A percentile compares a stretch with the other conserved stretches of the same genome.
Evolutionary conservation across 2,329 filamentous ascomycete genomes (phyloP).

Genomic region (Arthrobotrys musiformis): DNA sequence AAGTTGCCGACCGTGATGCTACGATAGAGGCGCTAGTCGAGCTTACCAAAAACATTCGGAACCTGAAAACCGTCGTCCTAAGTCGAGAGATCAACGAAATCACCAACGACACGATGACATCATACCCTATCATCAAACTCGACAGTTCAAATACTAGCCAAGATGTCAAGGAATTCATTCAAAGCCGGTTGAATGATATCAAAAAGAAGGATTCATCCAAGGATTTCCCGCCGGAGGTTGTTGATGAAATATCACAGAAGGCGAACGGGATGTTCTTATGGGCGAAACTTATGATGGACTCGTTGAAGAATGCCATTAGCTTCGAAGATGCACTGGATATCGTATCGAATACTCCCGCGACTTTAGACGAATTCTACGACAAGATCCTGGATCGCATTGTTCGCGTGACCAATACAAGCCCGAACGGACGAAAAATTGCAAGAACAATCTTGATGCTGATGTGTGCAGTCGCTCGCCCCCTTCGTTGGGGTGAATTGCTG

Average conservation of each 20-base stretch:
- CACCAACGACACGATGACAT: not conserved
- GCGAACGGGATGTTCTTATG: constrained; percentile 45
- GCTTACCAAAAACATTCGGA: constrained; percentile 2
- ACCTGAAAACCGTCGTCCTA: constrained; percentile 9
- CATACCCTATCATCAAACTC: constrained; percentile 31
- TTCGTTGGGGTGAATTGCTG: constrained; percentile 26
- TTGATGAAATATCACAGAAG: constrained; percentile 7
- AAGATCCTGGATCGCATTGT: constrained; percentile 4
- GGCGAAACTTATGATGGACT: constrained; percentile 26
- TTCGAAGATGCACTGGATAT: constrained; percentile 25
- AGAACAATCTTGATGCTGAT: constrained; percentile 28
- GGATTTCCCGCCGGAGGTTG: constrained; percentile 15
- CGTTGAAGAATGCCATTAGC: constrained; percentile 1
- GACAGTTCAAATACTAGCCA: constrained; percentile 13
- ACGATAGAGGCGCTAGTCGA: not conserved
- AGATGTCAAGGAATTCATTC: constrained; percentile 23
- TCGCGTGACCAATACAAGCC: too few relatives aligned
- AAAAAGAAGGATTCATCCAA: not conserved
- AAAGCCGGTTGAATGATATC: constrained; percentile 12
- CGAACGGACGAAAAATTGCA: not conserved
- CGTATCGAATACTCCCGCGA: constrained; percentile 8
- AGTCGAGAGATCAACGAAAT: constrained; percentile 29
- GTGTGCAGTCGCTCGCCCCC: constrained; percentile 30
- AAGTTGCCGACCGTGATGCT: constrained; percentile 10
- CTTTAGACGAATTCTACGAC: constrained; percentile 17